phyloP scores from a whole-genome alignment of 352 stramenopile genomes.

The Pythium volutum region DNA sequence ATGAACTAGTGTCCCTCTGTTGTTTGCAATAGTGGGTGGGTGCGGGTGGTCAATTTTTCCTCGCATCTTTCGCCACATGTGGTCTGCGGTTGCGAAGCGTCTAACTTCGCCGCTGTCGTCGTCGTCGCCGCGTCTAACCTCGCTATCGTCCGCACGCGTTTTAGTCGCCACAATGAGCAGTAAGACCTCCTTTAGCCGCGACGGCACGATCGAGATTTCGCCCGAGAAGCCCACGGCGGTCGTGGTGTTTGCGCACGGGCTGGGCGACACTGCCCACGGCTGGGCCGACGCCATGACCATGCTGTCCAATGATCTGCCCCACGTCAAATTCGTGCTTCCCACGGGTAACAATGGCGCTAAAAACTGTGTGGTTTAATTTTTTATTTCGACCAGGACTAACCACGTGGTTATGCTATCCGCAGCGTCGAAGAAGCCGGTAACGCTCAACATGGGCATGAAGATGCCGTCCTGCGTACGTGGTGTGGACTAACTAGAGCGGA shows the following conservation, averaged over 20 bases:
- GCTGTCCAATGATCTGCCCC: constrained; percentile 50
- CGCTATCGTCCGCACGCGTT: neutral
- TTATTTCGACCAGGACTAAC: neutral
- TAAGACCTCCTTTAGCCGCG: constrained; percentile 22
- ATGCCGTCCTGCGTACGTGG: constrained; percentile 90
- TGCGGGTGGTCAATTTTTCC: neutral
- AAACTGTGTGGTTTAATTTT: neutral
- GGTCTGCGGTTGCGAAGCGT: constrained; percentile 7
- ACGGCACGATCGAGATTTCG: constrained; percentile 34
- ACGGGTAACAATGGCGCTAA: constrained; percentile 32
- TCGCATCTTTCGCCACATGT: constrained; percentile 1
- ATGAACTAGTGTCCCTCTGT: neutral
- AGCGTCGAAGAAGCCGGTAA: constrained; percentile 75
- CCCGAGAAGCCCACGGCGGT: constrained; percentile 25
- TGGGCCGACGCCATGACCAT: constrained; percentile 68
- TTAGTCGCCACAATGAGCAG: constrained; percentile 16
- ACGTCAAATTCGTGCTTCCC: constrained; percentile 78
- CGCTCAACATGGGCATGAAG: constrained; percentile 92
- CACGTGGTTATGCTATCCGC: neutral
- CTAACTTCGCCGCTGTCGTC: neutral
- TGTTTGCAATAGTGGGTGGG: neutral
- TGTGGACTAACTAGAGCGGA: neutral
- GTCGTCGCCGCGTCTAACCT: neutral
- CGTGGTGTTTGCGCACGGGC: constrained; percentile 85
- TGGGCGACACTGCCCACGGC: constrained; percentile 90